Evolutionary conservation across 352 stramenopile genomes (phyloP), one percentile per base, ranked within the genome.

Genomic region (Pythium apleroticum): DNA sequence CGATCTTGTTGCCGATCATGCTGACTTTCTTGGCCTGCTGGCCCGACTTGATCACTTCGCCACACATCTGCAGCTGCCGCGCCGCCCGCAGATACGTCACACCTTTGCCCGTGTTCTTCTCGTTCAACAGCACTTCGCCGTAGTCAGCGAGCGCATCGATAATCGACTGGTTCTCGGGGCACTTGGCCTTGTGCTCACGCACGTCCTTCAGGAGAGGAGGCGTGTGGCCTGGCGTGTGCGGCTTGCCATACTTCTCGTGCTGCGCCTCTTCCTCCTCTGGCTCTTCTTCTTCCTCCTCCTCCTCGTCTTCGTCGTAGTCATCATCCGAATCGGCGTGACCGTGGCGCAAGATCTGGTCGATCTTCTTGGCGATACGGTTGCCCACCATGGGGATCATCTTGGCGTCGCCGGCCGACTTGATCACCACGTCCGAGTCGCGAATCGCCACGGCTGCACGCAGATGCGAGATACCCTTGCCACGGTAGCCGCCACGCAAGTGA

Each of bases 401-500:
- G 0, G 85, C 85, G 52, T 91, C 78, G 12, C 61, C 58, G 1
- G 76, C 74, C 19, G 74, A 82, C 62, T 71, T 86, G 46, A 93
- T 76, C 27, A 77, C 57, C 9, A 67, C 62, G 17, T 91, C 70
- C 1, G 80, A 73, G 56, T 87, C 61, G 4, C 85, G 78, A 52
- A 93, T 93, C 30, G 66, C 48, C 66, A 75, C 63, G 1, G 85
- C 82, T 9, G 82, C 80, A n/a, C 82, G 81, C 61, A 93, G 68
- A 22, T 91, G 83, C 46, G 85, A 91, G 25, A 93, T 91, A 1
- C 85, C 82, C 52, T 86, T 89, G 28, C 85, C 85, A 61, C 85
- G 74, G 14, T 79, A 68, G 0, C 85, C 85, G 2, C 73, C 88
- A 25, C 81, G 69, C 65, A 93, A 71, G 54, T 93, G 85, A 9